Percentiles rank a stretch among this genome's conserved stretches.
Evolutionary conservation across 2,329 filamentous ascomycete species (phyloP).

Genomic region (Bipolaris gigantea): DNA sequence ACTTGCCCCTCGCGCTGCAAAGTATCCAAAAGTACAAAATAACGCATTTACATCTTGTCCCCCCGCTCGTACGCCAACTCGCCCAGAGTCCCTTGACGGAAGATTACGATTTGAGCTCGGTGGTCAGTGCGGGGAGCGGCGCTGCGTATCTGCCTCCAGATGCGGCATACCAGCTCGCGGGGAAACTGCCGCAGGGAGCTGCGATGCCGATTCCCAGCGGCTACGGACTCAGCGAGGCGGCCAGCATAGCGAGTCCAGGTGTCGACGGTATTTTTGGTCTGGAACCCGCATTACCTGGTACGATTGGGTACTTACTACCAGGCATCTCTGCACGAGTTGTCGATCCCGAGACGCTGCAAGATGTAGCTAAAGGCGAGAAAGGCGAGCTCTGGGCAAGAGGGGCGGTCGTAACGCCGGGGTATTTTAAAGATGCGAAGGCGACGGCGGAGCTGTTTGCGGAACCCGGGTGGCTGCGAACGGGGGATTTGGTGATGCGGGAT

Average conservation of each 20-base stretch:
- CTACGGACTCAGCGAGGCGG: conserved; percentile 36
- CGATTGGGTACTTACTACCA: conserved; percentile 34
- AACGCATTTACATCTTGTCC: conserved; percentile 31
- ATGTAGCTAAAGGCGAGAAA: conserved; percentile 28
- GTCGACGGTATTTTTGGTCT: conserved; percentile 33
- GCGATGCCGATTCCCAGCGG: conserved; percentile 29
- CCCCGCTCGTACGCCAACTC: conserved; percentile 33
- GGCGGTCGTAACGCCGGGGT: conserved; percentile 35
- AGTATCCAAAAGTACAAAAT: conserved; percentile 33
- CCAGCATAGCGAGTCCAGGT: conserved; percentile 30
- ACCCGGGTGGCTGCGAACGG: conserved; percentile 33
- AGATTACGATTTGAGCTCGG: conserved; percentile 33
- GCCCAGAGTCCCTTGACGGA: conserved; percentile 31
- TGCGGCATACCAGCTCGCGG: conserved; percentile 32
- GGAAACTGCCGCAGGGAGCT: conserved; percentile 31
- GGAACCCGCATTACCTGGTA: conserved; percentile 22
- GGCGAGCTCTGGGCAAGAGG: conserved; percentile 36
- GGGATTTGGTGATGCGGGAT: conserved; percentile 34
- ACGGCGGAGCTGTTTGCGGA: conserved; percentile 35
- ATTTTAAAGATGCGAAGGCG: conserved; percentile 34
- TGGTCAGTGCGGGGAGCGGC: conserved; percentile 26
- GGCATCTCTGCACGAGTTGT: conserved; percentile 36
- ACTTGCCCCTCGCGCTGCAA: conserved; percentile 29
- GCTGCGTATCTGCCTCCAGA: conserved; percentile 37
- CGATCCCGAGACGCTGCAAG: conserved; percentile 28